A percentile compares a stretch with the other conserved stretches of the same genome.
These are phyloP conservation scores for Xylaria sp. DNA, from an alignment of 2,329 filamentous ascomycete genomes.

Conservation along the genomic window DNA sequence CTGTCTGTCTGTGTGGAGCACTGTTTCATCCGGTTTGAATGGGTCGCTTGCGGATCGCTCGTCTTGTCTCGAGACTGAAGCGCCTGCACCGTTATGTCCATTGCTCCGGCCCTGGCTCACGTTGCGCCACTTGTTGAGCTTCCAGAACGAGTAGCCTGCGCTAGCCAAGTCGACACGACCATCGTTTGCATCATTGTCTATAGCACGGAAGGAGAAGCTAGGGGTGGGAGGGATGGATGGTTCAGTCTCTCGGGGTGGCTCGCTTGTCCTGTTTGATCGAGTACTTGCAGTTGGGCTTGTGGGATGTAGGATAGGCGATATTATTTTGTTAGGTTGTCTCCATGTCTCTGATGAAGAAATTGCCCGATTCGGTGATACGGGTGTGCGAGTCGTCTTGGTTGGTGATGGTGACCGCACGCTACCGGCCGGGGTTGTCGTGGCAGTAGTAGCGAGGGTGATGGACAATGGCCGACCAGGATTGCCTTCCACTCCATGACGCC, in stretches of 20 bases:
- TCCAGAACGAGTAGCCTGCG: slow-evolving; percentile 61
- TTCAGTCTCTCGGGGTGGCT: slow-evolving; percentile 27
- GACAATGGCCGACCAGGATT: slow-evolving; percentile 45
- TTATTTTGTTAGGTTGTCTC: slow-evolving; percentile 49
- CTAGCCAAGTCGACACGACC: slow-evolving; percentile 47
- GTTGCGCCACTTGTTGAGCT: slow-evolving; percentile 59
- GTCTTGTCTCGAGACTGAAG: slow-evolving; percentile 19
- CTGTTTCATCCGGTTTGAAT: slow-evolving; percentile 15
- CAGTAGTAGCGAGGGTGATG: slow-evolving; percentile 39
- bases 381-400: slow-evolving; percentile 48
- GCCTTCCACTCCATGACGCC: slow-evolving; percentile 70
- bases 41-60: slow-evolving; percentile 24
- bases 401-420: slow-evolving; percentile 64
- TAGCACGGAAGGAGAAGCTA: slow-evolving; percentile 57
- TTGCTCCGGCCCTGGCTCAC: slow-evolving; percentile 21
- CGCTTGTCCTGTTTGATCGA: slow-evolving; percentile 30
- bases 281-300: slow-evolving; percentile 50
- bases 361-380: slow-evolving; percentile 24
- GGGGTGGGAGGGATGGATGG: slow-evolving; percentile 55
- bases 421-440: slow-evolving; percentile 43
- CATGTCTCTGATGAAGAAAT: slow-evolving; percentile 55
- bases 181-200: slow-evolving; percentile 48
- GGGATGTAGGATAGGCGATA: slow-evolving; percentile 35
- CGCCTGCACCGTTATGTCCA: neutral
- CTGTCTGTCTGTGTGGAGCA: slow-evolving; percentile 24